Base-by-base conservation (phyloP, 768 basidiomycete genomes). In the Solioccasus polychromus region DNA sequence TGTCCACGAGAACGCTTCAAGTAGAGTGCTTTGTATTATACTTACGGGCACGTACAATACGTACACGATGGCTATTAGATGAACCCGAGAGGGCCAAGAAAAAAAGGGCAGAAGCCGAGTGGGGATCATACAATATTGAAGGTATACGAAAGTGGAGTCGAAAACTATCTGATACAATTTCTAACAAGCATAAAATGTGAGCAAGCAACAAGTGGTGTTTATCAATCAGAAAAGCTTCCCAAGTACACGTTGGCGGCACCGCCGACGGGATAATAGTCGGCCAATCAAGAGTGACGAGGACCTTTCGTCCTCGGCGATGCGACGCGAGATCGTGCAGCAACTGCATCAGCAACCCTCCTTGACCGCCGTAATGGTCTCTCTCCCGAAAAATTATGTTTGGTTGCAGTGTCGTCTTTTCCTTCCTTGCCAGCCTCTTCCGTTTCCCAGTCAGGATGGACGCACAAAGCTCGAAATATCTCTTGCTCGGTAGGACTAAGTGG, bases 401-500 rank as follows among this genome's bases (percentile, higher is more conserved):
- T 19, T n/a, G 22, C 20, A 12, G 17, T 12, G 20, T 35, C 43
- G 24, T 20, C 51, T 41, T 47, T 57, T 15, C 40, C 55, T 19
- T 50, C 44, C 22, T 30, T 26, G 22, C 43, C 52, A 11, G 12
- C 35, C 18, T 69, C 75, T 38, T 79, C 76, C 19, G 39, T 44
- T 31, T 66, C 65, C 75, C 76, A 78, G 47, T 82, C 80, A 17
- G 78, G 76, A 48, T 76, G 73, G 25, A 75, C 68, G 48, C 83
- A 88, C 20, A 88, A 64, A 37, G 76, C 73, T 32, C 71, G 77
- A 64, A 88, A 88, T 39, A 88, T 80, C 62, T 83, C 79, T 57
- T 83, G 78, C 55, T 88, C 86, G 9, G 75, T 79, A 19, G 80
- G 79, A 52, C 77, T 88, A 39, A 88, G 72, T 17, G 85, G 85